These are phyloP conservation scores for Pachysolen tannophilus DNA, from an alignment of 805 yeast species.

Conservation along the genomic window DNA sequence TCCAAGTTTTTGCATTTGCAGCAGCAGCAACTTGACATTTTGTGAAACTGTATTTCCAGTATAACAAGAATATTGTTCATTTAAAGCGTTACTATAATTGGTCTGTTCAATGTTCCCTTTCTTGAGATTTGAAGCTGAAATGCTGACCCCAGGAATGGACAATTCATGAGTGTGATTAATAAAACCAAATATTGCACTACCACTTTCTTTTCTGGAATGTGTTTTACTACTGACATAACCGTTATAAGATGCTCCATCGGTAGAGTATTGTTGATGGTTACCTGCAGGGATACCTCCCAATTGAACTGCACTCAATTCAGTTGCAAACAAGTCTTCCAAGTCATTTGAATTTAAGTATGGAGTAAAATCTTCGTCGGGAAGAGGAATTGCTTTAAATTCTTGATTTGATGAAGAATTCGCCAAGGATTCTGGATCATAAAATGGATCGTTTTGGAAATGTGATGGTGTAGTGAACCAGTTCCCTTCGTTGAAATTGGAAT, in stretches of 20 bases:
- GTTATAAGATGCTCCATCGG: slow-evolving; percentile 7
- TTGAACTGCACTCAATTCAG: too few relatives aligned
- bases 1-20: too few relatives aligned
- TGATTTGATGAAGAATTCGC: slow-evolving; percentile 16
- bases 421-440: slow-evolving; percentile 24
- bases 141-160: slow-evolving; percentile 42
- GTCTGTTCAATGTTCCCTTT: slow-evolving; percentile 1
- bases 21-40: too few relatives aligned
- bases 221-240: slow-evolving; percentile 12
- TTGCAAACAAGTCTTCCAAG: slow-evolving; percentile 46
- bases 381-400: slow-evolving; percentile 30
- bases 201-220: slow-evolving; percentile 61
- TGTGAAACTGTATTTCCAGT: too few relatives aligned
- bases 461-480: too few relatives aligned
- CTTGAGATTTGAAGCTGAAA: slow-evolving; percentile 19
- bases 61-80: too few relatives aligned
- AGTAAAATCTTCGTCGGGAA: slow-evolving; percentile 49
- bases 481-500: neutral
- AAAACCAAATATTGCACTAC: slow-evolving; percentile 77
- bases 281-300: slow-evolving; percentile 50
- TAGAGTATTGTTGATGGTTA: slow-evolving; percentile 11
- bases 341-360: slow-evolving; percentile 39
- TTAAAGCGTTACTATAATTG: slow-evolving; percentile 1
- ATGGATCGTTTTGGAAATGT: slow-evolving; percentile 9
- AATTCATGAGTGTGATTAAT: slow-evolving; percentile 49